These are phyloP conservation scores for Phytophthora vignae DNA, from an alignment of 352 stramenopile species.

Conservation along the genomic window DNA sequence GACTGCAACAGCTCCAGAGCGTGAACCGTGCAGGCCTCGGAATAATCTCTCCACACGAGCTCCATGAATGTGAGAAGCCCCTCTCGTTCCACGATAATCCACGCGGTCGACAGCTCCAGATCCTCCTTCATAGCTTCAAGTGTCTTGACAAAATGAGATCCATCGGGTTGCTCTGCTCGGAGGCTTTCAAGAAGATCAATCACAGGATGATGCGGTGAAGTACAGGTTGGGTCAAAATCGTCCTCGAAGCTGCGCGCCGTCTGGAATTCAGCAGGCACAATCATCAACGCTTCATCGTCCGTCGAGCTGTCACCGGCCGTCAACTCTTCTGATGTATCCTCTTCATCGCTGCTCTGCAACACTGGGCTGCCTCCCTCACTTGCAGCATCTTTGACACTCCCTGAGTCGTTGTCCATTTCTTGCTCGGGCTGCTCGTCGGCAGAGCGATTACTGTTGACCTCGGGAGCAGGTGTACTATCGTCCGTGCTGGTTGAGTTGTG, in stretches of 20 bases:
- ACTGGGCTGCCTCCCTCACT: constrained; percentile 9
- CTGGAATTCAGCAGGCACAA: constrained; percentile 42
- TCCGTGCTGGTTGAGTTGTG: constrained; percentile 21
- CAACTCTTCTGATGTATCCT: constrained; percentile 23
- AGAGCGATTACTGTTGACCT: constrained; percentile 34
- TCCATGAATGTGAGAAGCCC: constrained; percentile 52
- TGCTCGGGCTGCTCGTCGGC: constrained; percentile 49
- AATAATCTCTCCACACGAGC: constrained; percentile 53
- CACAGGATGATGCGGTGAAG: constrained; percentile 20
- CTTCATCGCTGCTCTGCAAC: constrained; percentile 23
- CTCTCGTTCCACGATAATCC: constrained; percentile 46
- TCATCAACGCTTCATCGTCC: constrained; percentile 40
- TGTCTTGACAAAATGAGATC: constrained; percentile 39
- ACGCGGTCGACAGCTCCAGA: constrained; percentile 40
- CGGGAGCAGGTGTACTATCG: constrained; percentile 15
- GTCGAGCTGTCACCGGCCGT: constrained; percentile 23
- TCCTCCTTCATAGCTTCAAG: constrained; percentile 44
- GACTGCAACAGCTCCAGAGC: constrained; percentile 51
- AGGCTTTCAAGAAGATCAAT: constrained; percentile 43
- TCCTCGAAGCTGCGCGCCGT: constrained; percentile 50
- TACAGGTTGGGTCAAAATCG: constrained; percentile 15
- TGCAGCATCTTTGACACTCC: constrained; percentile 13
- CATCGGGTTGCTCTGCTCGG: constrained; percentile 31
- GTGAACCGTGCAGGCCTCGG: constrained; percentile 42
- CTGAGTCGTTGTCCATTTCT: constrained; percentile 44